phyloP scores from a whole-genome alignment of 139 green algal genomes.

The Picochlorum costavermella region DNA sequence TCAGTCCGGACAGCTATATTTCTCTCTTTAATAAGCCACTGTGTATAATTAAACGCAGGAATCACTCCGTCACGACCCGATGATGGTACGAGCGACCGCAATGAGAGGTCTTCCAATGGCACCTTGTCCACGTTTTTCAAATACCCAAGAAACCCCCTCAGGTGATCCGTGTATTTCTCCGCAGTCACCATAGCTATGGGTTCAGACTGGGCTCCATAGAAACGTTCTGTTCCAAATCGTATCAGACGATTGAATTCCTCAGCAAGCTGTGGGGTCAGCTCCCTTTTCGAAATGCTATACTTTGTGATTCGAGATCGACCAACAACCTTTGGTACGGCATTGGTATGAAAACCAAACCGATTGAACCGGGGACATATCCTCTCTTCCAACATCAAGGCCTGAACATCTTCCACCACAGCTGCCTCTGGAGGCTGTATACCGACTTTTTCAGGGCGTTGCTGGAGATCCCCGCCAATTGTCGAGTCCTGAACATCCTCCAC shows the following conservation, averaged over 20 bases:
- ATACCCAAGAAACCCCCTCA: constrained; percentile 44
- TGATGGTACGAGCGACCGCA: constrained; percentile 29
- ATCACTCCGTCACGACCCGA: constrained; percentile 17
- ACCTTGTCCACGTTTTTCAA: constrained; percentile 26
- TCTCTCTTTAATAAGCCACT: constrained; percentile 39
- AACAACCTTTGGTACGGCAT: constrained; percentile 5
- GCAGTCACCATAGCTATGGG: constrained; percentile 34
- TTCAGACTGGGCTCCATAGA: constrained; percentile 32
- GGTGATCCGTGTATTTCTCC: constrained; percentile 39
- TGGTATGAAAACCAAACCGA: neutral
- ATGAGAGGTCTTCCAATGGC: constrained; percentile 27
- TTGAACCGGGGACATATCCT: constrained; percentile 10
- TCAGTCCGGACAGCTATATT: constrained; percentile 22
- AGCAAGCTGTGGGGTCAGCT: constrained; percentile 20
- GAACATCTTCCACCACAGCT: neutral
- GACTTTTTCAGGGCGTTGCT: no score
- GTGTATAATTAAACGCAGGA: constrained; percentile 42
- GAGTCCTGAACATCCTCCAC: neutral
- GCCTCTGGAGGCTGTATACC: neutral
- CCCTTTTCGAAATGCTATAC: constrained; percentile 24
- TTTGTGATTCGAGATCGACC: neutral
- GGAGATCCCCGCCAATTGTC: no score
- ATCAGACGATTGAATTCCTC: constrained; percentile 34
- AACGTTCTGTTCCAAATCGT: constrained; percentile 32
- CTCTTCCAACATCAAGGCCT: constrained; percentile 15